phyloP scores from a whole-genome alignment of 257 asterid genomes.

The Haberlea rhodopensis region DNA sequence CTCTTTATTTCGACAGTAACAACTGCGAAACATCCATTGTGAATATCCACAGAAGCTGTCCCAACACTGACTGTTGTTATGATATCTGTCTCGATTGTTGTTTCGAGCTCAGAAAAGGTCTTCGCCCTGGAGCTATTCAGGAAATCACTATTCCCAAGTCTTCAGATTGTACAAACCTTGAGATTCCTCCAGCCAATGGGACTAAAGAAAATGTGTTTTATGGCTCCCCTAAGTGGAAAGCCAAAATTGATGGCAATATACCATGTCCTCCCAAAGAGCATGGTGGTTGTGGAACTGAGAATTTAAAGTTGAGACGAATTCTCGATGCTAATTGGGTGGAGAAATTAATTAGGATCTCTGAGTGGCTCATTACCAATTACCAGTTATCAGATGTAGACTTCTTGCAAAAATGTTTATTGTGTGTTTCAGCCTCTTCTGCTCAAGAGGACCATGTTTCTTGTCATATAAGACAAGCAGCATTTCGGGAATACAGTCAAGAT shows the following conservation, averaged over 20 bases:
- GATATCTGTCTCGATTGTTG: slow-evolving; percentile 79
- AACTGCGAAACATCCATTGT: slow-evolving; percentile 76
- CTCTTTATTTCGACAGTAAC: slow-evolving; percentile 53
- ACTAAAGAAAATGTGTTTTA: slow-evolving; percentile 10
- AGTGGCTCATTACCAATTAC: slow-evolving; percentile 41
- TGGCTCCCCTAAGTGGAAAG: slow-evolving; percentile 45
- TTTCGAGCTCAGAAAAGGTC: slow-evolving; percentile 59
- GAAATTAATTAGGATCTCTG: slow-evolving; percentile 45
- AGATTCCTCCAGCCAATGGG: slow-evolving; percentile 30
- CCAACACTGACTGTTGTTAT: slow-evolving; percentile 53
- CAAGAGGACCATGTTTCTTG: slow-evolving; percentile 21
- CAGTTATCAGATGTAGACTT: slow-evolving; percentile 36
- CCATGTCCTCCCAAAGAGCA: slow-evolving; percentile 68
- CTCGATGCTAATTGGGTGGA: slow-evolving; percentile 51
- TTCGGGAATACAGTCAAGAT: slow-evolving; percentile 46
- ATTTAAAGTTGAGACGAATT: slow-evolving; percentile 53
- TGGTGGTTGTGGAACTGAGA: slow-evolving; percentile 70
- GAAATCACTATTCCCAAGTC: slow-evolving; percentile 24
- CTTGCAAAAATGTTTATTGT: slow-evolving; percentile 45
- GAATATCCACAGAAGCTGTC: slow-evolving; percentile 76
- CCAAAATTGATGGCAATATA: slow-evolving; percentile 48
- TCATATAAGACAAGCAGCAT: slow-evolving; percentile 56
- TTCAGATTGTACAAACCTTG: slow-evolving; percentile 24
- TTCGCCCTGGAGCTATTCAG: slow-evolving; percentile 42
- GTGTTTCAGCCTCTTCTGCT: slow-evolving; percentile 28